phyloP scores from a whole-genome alignment of 306 rosid species.

The Comarum palustre region DNA sequence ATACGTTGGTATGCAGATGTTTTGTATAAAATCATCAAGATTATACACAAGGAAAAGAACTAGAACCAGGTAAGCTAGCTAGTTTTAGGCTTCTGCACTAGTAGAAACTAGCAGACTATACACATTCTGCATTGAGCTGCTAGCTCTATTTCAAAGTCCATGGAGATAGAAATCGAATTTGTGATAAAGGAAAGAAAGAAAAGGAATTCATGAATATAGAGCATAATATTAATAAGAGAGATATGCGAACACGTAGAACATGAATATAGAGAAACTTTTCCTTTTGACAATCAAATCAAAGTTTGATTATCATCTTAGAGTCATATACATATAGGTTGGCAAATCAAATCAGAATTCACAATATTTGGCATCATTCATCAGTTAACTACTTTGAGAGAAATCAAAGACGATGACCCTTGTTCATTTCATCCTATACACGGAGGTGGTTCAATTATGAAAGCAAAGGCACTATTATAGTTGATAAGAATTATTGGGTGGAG shows the following conservation, averaged over 20 bases:
- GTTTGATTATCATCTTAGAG: slow-evolving; percentile 1
- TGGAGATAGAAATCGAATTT: neutral
- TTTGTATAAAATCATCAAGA: neutral
- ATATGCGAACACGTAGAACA: slow-evolving; percentile 4
- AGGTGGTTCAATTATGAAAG: neutral
- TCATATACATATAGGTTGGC: neutral
- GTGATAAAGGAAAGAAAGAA: neutral
- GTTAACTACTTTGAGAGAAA: slow-evolving; percentile 13
- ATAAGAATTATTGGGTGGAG: slow-evolving; percentile 52
- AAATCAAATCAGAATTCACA: slow-evolving; percentile 8
- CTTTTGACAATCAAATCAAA: slow-evolving; percentile 3
- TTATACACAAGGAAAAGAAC: neutral
- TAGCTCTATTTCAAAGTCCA: neutral
- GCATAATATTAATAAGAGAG: neutral
- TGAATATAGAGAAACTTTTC: neutral
- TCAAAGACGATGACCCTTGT: neutral
- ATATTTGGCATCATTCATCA: slow-evolving; percentile 1
- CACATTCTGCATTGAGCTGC: neutral
- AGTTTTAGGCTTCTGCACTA: neutral
- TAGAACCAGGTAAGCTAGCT: neutral
- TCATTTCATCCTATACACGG: slow-evolving; percentile 5
- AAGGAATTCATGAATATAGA: neutral
- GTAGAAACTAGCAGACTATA: neutral
- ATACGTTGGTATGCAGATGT: neutral
- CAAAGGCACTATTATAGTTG: neutral